These are phyloP conservation scores for Eucalyptus grandis DNA, from an alignment of 345 rosid genomes.

Conservation along the genomic window DNA sequence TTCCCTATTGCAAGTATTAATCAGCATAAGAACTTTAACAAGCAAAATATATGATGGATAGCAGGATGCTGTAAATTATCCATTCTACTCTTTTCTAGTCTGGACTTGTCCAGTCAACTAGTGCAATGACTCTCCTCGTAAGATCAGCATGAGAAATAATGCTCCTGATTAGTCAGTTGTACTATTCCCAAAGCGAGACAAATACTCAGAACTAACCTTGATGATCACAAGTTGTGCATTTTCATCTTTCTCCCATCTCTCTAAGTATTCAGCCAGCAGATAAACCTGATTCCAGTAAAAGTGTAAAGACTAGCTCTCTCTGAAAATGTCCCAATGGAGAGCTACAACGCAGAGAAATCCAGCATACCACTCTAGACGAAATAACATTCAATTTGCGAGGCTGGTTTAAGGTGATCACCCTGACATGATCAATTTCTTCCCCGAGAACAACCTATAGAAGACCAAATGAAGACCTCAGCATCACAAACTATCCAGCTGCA, in stretches of 20 bases:
- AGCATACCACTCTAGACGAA: conserved; percentile 64
- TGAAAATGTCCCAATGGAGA: background rate
- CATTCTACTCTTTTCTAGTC: background rate
- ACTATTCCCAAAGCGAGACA: background rate
- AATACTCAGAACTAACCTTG: conserved; percentile 30
- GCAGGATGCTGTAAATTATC: background rate
- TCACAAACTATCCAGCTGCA: background rate
- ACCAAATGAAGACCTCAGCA: background rate
- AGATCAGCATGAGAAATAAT: background rate
- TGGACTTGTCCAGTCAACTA: background rate
- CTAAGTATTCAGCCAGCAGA: conserved; percentile 62
- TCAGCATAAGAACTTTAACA: background rate
- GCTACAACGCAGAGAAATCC: background rate
- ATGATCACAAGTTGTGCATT: conserved; percentile 43
- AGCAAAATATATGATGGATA: background rate
- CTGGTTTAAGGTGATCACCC: conserved; percentile 61
- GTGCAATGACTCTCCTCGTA: background rate
- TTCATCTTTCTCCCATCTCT: conserved; percentile 77
- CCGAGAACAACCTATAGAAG: conserved; percentile 60
- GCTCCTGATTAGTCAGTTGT: background rate
- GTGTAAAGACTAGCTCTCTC: background rate
- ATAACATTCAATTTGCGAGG: conserved; percentile 88
- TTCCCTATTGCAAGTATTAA: conserved; percentile 32
- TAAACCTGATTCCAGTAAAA: conserved; percentile 34
- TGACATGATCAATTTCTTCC: conserved; percentile 45